phyloP scores from a whole-genome alignment of 495 filamentous ascomycete genomes.

The Lindgomyces ingoldianus region DNA sequence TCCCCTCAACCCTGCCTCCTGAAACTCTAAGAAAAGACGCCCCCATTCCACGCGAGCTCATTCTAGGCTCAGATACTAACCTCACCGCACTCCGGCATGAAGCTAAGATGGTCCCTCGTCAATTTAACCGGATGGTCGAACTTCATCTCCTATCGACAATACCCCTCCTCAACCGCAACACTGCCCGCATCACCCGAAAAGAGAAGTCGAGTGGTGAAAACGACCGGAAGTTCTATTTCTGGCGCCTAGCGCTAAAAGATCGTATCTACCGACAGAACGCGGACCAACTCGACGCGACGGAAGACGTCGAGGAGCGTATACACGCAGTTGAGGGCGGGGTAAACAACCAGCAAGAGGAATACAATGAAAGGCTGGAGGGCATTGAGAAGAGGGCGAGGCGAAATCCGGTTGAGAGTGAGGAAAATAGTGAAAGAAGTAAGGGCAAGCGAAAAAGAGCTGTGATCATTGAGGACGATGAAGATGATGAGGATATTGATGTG shows the following conservation, averaged over 20 bases:
- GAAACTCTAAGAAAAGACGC: slow-evolving; percentile 34
- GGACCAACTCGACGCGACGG: slow-evolving; percentile 75
- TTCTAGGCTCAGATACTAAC: slow-evolving; percentile 58
- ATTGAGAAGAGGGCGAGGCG: slow-evolving; percentile 49
- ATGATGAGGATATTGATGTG: slow-evolving; percentile 8
- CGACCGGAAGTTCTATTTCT: slow-evolving; percentile 71
- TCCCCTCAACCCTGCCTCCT: slow-evolving; percentile 51
- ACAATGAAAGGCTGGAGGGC: slow-evolving; percentile 64
- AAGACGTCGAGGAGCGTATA: slow-evolving; percentile 66
- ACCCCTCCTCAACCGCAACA: slow-evolving; percentile 61
- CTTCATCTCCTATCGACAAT: slow-evolving; percentile 83
- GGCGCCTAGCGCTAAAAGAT: slow-evolving; percentile 80
- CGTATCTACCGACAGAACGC: slow-evolving; percentile 76
- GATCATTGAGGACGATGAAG: slow-evolving; percentile 37
- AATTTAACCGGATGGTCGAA: slow-evolving; percentile 83
- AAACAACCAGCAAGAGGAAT: slow-evolving; percentile 77
- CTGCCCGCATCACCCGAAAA: slow-evolving; percentile 59
- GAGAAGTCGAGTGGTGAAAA: slow-evolving; percentile 54
- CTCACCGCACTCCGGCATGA: slow-evolving; percentile 62
- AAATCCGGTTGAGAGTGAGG: slow-evolving; percentile 27
- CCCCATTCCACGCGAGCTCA: slow-evolving; percentile 59
- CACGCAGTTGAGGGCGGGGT: slow-evolving; percentile 80
- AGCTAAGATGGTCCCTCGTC: slow-evolving; percentile 79
- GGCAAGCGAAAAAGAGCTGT: slow-evolving; percentile 53
- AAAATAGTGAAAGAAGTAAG: slow-evolving; percentile 21